These are phyloP conservation scores for Kazachstania sp. DNA, from an alignment of 1,139 yeast species.

Conservation along the genomic window DNA sequence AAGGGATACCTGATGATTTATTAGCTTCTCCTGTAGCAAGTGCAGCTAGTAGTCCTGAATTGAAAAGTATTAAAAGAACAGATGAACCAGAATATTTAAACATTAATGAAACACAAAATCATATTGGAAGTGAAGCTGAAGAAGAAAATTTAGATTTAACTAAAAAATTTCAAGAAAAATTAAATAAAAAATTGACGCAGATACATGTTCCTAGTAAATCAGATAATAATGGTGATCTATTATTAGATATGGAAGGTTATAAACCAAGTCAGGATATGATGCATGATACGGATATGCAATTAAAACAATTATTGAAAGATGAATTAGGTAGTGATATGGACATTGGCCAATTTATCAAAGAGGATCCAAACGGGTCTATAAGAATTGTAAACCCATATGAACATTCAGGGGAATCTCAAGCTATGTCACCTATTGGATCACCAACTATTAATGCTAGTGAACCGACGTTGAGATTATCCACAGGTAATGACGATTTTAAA, in stretches of 20 bases:
- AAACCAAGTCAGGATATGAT: conserved; percentile 75
- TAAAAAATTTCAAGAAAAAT: conserved; percentile 36
- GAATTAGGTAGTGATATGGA: conserved; percentile 53
- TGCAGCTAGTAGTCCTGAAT: conserved; percentile 56
- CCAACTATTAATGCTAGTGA: conserved; percentile 20
- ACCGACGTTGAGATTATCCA: conserved; percentile 8
- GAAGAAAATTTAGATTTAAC: conserved; percentile 14
- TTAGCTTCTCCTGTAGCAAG: conserved; percentile 90
- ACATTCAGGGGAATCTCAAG: conserved; percentile 8
- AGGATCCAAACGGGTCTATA: conserved; percentile 66
- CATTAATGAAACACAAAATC: conserved; percentile 13
- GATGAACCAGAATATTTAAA: conserved; percentile 56
- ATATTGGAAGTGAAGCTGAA: neutral
- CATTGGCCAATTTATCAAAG: conserved; percentile 42
- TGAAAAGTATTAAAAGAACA: conserved; percentile 12
- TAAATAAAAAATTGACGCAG: conserved; percentile 57
- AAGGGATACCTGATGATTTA: conserved; percentile 63
- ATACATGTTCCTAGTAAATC: conserved; percentile 82
- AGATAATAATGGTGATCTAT: conserved; percentile 83
- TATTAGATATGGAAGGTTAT: conserved; percentile 93
- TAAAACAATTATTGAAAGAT: conserved; percentile 63
- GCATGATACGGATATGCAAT: conserved; percentile 58
- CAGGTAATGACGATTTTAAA: conserved; percentile 2
- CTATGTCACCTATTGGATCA: conserved; percentile 13
- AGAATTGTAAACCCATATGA: conserved; percentile 45